Base-by-base conservation (phyloP, 208 protist species). In the Trypanosoma cruzi region DNA sequence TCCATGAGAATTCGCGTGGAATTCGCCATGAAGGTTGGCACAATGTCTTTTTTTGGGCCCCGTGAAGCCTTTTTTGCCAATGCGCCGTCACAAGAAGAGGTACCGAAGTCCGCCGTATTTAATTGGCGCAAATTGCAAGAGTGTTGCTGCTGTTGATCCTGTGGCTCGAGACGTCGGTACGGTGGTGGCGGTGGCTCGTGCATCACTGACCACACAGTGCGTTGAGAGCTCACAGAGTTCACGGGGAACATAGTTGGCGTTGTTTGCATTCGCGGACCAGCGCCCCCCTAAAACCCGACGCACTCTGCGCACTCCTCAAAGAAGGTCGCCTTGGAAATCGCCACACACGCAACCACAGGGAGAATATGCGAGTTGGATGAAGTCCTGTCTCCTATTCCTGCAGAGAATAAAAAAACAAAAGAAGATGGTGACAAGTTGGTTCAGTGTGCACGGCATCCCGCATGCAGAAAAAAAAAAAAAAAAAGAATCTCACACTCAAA, bases 191-290 rank as follows among this genome's bases (percentile, higher is more conserved):
- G 57, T 10, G 71, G 32, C 14, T 70, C 71, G 48, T 66, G 44
- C 71, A 77, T 77, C 26, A 77, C 57, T 0, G 36, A 52, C 11
- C 71, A 48, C 20, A 77, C 71, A 1, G 71, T 77, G 3, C 63
- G 64, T 22, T 61, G 13, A 0, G 28, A 16, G 22, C 42, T 20
- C 3, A 53, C 2, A 53, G 22, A 22, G 14, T 2, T 26, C 18
- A 28, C 13, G 48, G 37, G 11, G 13, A 34, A 42, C 10, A 34
- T 36, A 4, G 10, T 61, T 36, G 63, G 62, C n/a, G n/a, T 44
- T 44, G 40, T 16, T 44, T 44, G 40, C 40, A n/a, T n/a, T n/a
- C n/a, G n/a, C n/a, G n/a, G n/a, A n/a, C n/a, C n/a, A n/a, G n/a
- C n/a, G n/a, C n/a, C n/a, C n/a, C n/a, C n/a, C n/a, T n/a, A n/a